Evolutionary conservation across 148 eudicot genomes (phyloP).

Genomic region (Cornus kousa): DNA sequence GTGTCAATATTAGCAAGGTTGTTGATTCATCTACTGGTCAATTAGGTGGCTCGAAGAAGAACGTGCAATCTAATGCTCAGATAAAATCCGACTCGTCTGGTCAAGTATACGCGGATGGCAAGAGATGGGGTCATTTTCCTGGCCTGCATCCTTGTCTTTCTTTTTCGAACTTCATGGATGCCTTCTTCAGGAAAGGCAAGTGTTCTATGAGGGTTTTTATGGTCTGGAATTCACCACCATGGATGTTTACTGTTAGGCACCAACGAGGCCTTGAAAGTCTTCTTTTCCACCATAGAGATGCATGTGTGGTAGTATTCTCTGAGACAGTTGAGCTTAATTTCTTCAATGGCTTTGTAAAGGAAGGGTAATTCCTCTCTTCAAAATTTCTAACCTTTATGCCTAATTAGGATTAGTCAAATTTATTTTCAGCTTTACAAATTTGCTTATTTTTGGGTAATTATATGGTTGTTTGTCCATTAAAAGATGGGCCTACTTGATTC

Average conservation of each 20-base stretch:
- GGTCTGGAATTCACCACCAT: slow-evolving; percentile 96
- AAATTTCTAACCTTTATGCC: background rate
- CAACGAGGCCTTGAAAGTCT: slow-evolving; percentile 88
- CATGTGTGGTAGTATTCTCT: slow-evolving; percentile 79
- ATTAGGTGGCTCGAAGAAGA: slow-evolving; percentile 8
- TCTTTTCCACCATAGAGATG: slow-evolving; percentile 64
- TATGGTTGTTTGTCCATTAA: background rate
- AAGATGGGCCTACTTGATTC: background rate
- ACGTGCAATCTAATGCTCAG: slow-evolving; percentile 18
- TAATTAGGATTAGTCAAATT: background rate
- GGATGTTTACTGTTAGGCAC: slow-evolving; percentile 78
- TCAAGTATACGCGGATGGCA: slow-evolving; percentile 58
- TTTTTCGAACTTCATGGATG: slow-evolving; percentile 75
- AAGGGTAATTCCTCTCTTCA: slow-evolving; percentile 46
- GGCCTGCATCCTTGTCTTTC: slow-evolving; percentile 64
- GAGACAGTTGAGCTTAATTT: slow-evolving; percentile 88
- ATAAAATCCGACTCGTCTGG: slow-evolving; percentile 34
- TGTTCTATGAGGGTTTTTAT: slow-evolving; percentile 77
- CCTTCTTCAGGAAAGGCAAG: slow-evolving; percentile 71
- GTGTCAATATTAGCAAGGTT: slow-evolving; percentile 3
- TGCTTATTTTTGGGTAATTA: background rate
- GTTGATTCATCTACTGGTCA: slow-evolving; percentile 12
- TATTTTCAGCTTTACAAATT: background rate
- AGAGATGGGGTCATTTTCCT: slow-evolving; percentile 87
- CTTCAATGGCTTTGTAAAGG: slow-evolving; percentile 61